Base-by-base conservation (phyloP, 148 eudicot species). In the Camellia japonica region DNA sequence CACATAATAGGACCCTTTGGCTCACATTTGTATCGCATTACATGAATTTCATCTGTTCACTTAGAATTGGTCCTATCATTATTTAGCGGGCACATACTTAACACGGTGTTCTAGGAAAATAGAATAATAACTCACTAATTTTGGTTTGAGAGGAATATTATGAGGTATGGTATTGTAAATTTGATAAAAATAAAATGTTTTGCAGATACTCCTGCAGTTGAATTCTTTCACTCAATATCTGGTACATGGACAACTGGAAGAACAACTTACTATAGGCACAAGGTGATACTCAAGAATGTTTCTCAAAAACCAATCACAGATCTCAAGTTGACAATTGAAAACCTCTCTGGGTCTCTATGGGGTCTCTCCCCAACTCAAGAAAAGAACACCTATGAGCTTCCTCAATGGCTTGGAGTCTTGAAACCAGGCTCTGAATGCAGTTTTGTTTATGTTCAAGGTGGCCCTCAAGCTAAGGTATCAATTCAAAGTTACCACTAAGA, bases 401-500 rank as follows among this genome's bases (percentile, higher is more conserved):
- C 96, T 8, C 70, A 83, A 18, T 73, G 91, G 84, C 71, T 87
- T 0, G 87, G 83, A 76, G 84, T 85, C 6, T 43, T 94, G 72
- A 69, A 87, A 46, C 86, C 94, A 38, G 90, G 90, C 65, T 85
- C 87, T 0, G 89, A 91, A 49, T 89, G 87, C 82, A 84, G 38
- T 68, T 90, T 95, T 74, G 89, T 95, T 61, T 95, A 95, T 75
- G 79, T 95, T 68, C 98, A 92, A 87, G 97, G 93, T 30, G 98
- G 97, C 7, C 90, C 96, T 4, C 97, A 93, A 83, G 97, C 97
- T 56, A 86, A 88, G 87, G 83, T 93, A 71, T 84, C 85, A 0
- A 78, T 93, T 16, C 85, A 79, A 60, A 86, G 89, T 86, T 93
- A 87, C 89, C 82, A 93, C 54, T 89, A 30, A 30, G 58, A 81